Percentiles rank a stretch among this genome's conserved stretches.
Conservation (phyloP, 192 early-diverging fungal species). For the Endogone sp. region DNA sequence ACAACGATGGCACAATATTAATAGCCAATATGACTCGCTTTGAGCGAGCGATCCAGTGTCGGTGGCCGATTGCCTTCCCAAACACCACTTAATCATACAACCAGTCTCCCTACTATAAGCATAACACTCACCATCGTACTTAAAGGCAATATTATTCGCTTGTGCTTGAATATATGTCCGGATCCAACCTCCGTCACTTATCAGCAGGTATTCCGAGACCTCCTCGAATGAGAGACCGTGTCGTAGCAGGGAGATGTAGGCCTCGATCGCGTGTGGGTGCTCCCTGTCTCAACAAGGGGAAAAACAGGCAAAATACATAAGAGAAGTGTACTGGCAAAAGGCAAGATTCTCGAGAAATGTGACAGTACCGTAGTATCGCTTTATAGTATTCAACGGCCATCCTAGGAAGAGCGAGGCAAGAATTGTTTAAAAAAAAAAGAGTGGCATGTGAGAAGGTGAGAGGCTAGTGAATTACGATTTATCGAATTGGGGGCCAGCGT, state of each 20-base stretch:
- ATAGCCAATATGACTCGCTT: no score
- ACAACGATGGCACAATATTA: no score
- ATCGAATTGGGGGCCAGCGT: background rate
- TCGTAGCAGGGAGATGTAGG: background rate
- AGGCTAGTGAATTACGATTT: background rate
- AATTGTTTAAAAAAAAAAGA: background rate
- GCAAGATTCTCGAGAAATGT: background rate
- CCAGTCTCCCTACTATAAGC: no score
- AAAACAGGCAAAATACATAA: background rate
- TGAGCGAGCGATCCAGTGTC: no score
- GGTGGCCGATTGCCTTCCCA: no score
- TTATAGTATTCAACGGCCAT: background rate
- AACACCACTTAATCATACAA: no score
- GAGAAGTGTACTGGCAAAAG: background rate
- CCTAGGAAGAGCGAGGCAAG: background rate
- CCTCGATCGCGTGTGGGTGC: background rate
- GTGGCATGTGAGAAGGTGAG: no score
- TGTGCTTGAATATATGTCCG: background rate
- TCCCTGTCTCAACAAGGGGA: background rate
- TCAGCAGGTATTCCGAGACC: background rate
- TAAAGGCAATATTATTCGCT: background rate
- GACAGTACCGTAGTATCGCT: background rate
- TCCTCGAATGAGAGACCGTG: background rate
- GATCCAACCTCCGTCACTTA: background rate
- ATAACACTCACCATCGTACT: conserved; percentile 3